Evolutionary conservation across 1,284 basidiomycete species (phyloP), one percentile per base, ranked within the genome.

Genomic region (Marasmius oreades): DNA sequence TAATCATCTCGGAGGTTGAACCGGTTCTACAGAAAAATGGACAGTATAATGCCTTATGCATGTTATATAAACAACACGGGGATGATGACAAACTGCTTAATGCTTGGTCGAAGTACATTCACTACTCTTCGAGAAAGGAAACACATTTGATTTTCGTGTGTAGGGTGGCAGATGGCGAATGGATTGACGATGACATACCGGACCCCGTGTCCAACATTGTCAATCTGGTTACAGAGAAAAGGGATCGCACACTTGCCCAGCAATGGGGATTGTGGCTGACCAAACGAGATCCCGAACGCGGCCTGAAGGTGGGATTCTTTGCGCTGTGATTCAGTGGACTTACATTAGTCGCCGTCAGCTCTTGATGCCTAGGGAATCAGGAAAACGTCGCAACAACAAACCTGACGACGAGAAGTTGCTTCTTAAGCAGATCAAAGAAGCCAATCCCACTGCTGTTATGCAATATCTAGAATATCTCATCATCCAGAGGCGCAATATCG

Each of bases 251-350:
- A 5, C 64, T 92, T 47, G 81, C 86, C 3, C 83, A 86, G 57
- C 78, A 81, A 52, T 95, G 92, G 82, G 88, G 82, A 0, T 69
- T 92, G 5, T 96, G 95, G 94, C 70, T 98, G 22, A 78, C 86
- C 0, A 80, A 80, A 62, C 80, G 80, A 24, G 84, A 92, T 67
- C 74, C 82, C 0, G 84, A 88, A 18, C 81, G 81, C 37, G 92
- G 87, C 1, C 67, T 96, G 34, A 84, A 85, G 73, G 92, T 92
- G 62, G 52, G 72, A 65, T 46, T 28, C n/a, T 23, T 52, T 58
- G 47, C 36, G 22, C 18, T 45, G 20, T 26, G 43, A 44, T 20
- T 34, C 55, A 34, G 42, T 50, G 6, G 52, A 46, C 47, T 50
- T 12, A 48, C 47, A 10, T 18, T 16, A 43, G 39, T 18, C 39